Evolutionary conservation across 1,139 yeast species (phyloP).

Genomic region (Zygosaccharomyces sapae): DNA sequence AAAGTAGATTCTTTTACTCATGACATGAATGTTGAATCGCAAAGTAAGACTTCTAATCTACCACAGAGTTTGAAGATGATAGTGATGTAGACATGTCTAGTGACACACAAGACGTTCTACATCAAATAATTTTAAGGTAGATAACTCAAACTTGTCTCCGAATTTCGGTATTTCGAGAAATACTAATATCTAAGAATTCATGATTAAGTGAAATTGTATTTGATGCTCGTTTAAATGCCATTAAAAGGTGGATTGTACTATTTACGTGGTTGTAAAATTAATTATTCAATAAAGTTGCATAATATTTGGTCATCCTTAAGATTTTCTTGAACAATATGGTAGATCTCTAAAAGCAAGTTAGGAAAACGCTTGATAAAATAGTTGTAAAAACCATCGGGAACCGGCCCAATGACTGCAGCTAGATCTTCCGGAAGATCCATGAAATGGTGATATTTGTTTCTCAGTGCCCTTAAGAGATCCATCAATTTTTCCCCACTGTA

Average conservation of each 20-base stretch:
- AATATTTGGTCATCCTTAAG: conserved; percentile 61
- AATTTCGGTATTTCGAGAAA: too few species aligned
- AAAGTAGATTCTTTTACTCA: background rate
- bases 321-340: conserved; percentile 56
- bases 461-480: conserved; percentile 81
- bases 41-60: conserved; percentile 22
- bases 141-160: too few species aligned
- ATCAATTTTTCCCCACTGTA: conserved; percentile 72
- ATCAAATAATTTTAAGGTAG: background rate
- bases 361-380: conserved; percentile 79
- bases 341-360: conserved; percentile 67
- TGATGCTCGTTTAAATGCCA: background rate
- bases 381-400: conserved; percentile 77
- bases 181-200: too few species aligned
- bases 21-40: conserved; percentile 8
- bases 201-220: too few species aligned
- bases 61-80: conserved; percentile 14
- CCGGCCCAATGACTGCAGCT: conserved; percentile 61
- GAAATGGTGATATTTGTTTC: conserved; percentile 91
- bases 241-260: background rate
- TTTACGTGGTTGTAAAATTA: background rate
- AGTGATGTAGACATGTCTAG: conserved; percentile 15
- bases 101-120: conserved; percentile 4
- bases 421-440: conserved; percentile 76
- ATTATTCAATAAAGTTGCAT: conserved; percentile 46